Base-by-base conservation (phyloP, 2,329 filamentous ascomycete species). In the Chaetomiaceae sp. region DNA sequence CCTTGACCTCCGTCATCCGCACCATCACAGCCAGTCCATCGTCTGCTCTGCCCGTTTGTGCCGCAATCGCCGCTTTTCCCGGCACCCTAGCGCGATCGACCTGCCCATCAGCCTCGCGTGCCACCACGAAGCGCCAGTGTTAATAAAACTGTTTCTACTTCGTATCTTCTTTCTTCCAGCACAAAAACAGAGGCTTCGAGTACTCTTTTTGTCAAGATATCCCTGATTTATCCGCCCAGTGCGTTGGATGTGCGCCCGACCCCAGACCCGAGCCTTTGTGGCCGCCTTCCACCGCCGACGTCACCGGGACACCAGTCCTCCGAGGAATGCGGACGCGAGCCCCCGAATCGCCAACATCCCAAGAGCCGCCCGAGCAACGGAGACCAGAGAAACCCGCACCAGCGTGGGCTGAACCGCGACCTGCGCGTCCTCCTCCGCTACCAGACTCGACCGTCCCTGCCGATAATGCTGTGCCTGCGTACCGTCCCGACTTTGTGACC, bases 281-380 rank as follows among this genome's bases (percentile, higher is more conserved):
- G 51, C 53, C 47, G 49, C 47, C 53, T 50, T 31, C 45, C 27
- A 49, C 52, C 56, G 59, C 52, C 59, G 59, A 61, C 59, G 56
- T 56, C 56, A 56, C 52, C 45, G 45, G 52, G 40, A 51, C 17
- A 34, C 54, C 29, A 34, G 46, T 14, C 42, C 47, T 55, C 54
- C 20, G 54, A 59, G 59, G 54, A 37, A 59, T 59, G 59, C 52
- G 22, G 12, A 29, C 46, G 25, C 27, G 20, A 43, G 37, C 14
- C 14, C 34, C 38, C 54, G 47, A 51, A 56, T 17, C 45, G 31
- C 27, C 25, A 20, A 31, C 40, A 17, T 25, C 22, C n/a, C 19
- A 19, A 25, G 23, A 15, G 11, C 15, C 19, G 4, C 37, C 40
- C 17, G 25, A 49, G 2, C 40, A 20, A 25, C 22, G 25, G 25